Percentiles rank a stretch among this genome's conserved stretches.
phyloP scores from a whole-genome alignment of 768 basidiomycete genomes.

The Calocybe indica region DNA sequence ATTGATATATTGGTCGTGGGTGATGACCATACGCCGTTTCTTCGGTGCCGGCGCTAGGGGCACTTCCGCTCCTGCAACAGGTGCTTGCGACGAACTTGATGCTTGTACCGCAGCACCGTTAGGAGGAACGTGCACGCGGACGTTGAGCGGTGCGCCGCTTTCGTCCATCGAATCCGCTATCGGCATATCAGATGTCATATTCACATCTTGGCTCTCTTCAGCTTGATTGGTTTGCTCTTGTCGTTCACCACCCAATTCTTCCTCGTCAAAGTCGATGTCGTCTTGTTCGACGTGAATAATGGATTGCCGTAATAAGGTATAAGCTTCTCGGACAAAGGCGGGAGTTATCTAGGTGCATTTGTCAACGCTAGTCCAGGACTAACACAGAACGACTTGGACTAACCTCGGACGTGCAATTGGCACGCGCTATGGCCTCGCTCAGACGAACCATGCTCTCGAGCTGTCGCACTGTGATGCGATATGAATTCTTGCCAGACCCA shows the following conservation, averaged over 20 bases:
- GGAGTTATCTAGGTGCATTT: slow-evolving; percentile 67
- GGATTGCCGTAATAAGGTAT: slow-evolving; percentile 87
- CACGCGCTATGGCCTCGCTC: slow-evolving; percentile 94
- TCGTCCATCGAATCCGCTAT: slow-evolving; percentile 45
- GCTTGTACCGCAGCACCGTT: slow-evolving; percentile 18
- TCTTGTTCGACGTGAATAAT: slow-evolving; percentile 99
- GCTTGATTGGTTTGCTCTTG: slow-evolving; percentile 23
- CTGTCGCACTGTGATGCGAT: slow-evolving; percentile 96
- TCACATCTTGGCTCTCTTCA: slow-evolving; percentile 46
- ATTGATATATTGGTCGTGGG: slow-evolving; percentile 91
- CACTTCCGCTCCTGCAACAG: slow-evolving; percentile 24
- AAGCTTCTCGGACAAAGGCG: slow-evolving; percentile 93
- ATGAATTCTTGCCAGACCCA: slow-evolving; percentile 85
- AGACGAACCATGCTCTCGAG: slow-evolving; percentile 98
- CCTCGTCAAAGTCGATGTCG: slow-evolving; percentile 95
- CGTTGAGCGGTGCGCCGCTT: slow-evolving; percentile 33
- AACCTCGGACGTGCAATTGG: slow-evolving; percentile 93
- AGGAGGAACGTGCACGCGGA: slow-evolving; percentile 25
- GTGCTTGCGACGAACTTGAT: slow-evolving; percentile 36
- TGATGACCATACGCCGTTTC: slow-evolving; percentile 83
- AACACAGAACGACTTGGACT: slow-evolving; percentile 10
- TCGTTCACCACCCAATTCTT: slow-evolving; percentile 61
- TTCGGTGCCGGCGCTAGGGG: slow-evolving; percentile 32
- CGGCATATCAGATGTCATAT: slow-evolving; percentile 58
- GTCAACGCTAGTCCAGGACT: background rate